Evolutionary conservation across 2,329 filamentous ascomycete genomes (phyloP), one percentile per base, ranked within the genome.

Genomic region (Colletotrichum sp.): DNA sequence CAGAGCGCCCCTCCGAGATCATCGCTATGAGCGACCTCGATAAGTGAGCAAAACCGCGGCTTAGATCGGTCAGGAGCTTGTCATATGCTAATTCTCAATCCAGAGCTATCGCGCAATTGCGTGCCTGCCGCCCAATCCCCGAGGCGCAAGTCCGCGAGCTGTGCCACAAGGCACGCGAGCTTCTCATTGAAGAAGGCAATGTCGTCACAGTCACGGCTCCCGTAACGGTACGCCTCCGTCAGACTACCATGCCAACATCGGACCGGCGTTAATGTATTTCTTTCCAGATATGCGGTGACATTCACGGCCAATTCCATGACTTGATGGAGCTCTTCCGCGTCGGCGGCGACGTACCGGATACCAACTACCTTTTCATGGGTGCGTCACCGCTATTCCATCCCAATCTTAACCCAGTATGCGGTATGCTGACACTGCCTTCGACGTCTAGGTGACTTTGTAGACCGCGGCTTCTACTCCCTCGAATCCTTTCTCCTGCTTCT

Each of bases 351-450:
- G 95, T 98, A 6, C 96, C 96, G 55, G 96, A 98, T 82, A 98
- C 96, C 36, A 98, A 98, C 83, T 98, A 98, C 85, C 92, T 98
- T 5, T 98, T 98, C 87, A 98, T 98, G 95, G 96, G 94, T 95
- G 89, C 62, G 86, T 48, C 71, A 44, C 34, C 59, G 30, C 26
- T n/a, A 12, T 34, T 28, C 22, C 34, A 24, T n/a, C 15, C 7
- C 8, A 12, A 32, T 15, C 30, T 22, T 26, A 28, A 63, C 15
- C 18, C n/a, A 12, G n/a, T 52, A 52, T 24, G 44, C 44, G 12
- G 36, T 24, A 66, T 22, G 18, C 68, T 72, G 32, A 75, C 34
- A 26, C 6, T 24, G 5, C 63, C n/a, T 24, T 39, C 44, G 15
- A 26, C 52, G 10, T 22, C 30, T 78, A 95, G 94, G 96, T 83